Conservation (phyloP, 1,284 basidiomycete species). For the Moesziomyces globuligerus region DNA sequence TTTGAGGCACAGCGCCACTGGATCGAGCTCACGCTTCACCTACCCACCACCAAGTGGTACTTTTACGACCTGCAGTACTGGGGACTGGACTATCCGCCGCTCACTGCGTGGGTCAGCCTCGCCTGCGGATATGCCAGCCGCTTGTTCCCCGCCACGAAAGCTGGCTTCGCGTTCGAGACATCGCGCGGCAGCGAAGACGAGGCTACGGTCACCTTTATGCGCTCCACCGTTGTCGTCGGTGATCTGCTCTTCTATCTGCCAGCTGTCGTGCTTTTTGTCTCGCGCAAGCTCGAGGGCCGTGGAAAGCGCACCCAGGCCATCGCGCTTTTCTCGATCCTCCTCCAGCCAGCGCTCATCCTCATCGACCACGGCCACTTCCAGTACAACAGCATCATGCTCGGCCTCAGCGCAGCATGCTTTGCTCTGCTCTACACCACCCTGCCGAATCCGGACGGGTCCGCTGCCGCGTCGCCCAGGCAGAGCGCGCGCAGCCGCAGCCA, state of each 20-base stretch:
- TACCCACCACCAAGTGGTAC: slow-evolving; percentile 83
- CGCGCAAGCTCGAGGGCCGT: slow-evolving; percentile 53
- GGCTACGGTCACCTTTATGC: slow-evolving; percentile 77
- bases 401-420: slow-evolving; percentile 57
- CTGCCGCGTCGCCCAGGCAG: slow-evolving; percentile 1
- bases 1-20: slow-evolving; percentile 94
- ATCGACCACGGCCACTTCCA: slow-evolving; percentile 94
- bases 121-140: slow-evolving; percentile 34
- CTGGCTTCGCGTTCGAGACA: slow-evolving; percentile 74
- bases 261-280: slow-evolving; percentile 69
- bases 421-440: slow-evolving; percentile 57
- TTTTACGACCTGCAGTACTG: slow-evolving; percentile 86
- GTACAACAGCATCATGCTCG: slow-evolving; percentile 67
- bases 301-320: slow-evolving; percentile 60
- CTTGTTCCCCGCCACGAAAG: slow-evolving; percentile 31
- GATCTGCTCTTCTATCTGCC: slow-evolving; percentile 82
- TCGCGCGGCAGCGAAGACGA: slow-evolving; percentile 81
- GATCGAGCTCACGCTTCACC: slow-evolving; percentile 86
- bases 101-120: slow-evolving; percentile 76
- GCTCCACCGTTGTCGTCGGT: slow-evolving; percentile 76
- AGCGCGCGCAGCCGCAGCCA: slow-evolving; percentile 10
- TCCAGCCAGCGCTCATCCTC: slow-evolving; percentile 84
- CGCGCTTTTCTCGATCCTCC: slow-evolving; percentile 72
- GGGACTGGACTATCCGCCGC: slow-evolving; percentile 83
- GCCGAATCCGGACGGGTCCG: slow-evolving; percentile 55